Evolutionary conservation across 164 flowering plant genomes (phyloP), one percentile per base, ranked within the genome.

Genomic region (Magnolia officinalis): DNA sequence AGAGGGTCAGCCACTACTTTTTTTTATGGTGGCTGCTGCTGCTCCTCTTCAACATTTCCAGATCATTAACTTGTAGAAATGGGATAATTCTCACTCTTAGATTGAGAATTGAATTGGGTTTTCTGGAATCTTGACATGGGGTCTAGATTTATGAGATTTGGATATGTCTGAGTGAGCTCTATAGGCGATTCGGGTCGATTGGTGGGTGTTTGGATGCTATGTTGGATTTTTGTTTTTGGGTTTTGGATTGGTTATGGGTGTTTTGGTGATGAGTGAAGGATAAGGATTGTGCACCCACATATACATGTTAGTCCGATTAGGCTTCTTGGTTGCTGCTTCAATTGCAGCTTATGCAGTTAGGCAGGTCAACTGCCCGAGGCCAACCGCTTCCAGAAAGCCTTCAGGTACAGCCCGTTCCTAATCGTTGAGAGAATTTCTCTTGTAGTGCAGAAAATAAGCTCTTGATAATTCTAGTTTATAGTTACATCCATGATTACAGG

Each of bases 301-400:
- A 85, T 87, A 80, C 87, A 96, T 94, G 99, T 83, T 94, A 67
- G 82, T 87, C 75, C 87, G 97, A 87, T 72, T 94, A 76, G 89
- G 93, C 78, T 86, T 96, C 76, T 59, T 92, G 81, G 97, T 91
- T 85, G 98, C 91, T 88, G 99, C 98, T 86, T 94, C 99, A 77
- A 68, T 92, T 85, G 99, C 99, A 86, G 92, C 99, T 71, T 91
- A 80, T 87, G 88, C 93, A 79, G 89, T 89, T 81, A 90, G 80
- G 93, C 94, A 90, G 87, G 73, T 81, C 21, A 90, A 86, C 74
- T 75, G 80, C 69, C 71, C 91, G 0, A 84, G 68, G 73, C 76
- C 84, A 6, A 55, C 13, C 61, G 45, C 74, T 23, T 65, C 87
- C 77, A 45, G 49, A 74, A 74, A 83, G 75, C 81, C 83, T 75